These are phyloP conservation scores for Kwoniella sp. DNA, from an alignment of 768 basidiomycete species.

Conservation along the genomic window DNA sequence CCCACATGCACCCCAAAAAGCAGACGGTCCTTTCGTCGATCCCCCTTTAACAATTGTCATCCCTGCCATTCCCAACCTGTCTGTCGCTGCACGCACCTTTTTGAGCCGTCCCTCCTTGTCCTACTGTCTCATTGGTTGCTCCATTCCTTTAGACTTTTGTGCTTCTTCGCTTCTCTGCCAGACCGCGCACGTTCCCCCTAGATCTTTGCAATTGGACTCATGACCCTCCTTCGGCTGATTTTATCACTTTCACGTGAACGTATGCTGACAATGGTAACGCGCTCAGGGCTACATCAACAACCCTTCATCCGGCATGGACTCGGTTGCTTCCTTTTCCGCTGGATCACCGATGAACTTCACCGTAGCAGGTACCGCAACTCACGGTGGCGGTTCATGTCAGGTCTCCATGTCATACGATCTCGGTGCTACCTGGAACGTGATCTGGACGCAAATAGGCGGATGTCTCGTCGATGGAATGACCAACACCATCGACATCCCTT, in stretches of 20 bases:
- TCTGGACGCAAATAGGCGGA: constrained; percentile 54
- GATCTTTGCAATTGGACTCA: neutral
- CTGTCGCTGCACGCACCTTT: no score
- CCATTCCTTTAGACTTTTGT: no score
- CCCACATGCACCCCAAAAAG: neutral
- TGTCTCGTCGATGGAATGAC: constrained; percentile 46
- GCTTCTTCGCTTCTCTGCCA: no score
- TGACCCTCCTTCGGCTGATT: neutral
- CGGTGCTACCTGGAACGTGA: constrained; percentile 57
- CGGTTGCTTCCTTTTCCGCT: constrained; percentile 50
- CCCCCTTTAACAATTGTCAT: neutral
- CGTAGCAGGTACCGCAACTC: constrained; percentile 52
- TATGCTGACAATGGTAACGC: neutral
- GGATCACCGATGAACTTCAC: constrained; percentile 49
- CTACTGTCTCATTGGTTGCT: no score
- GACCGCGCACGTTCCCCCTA: neutral
- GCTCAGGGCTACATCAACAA: constrained; percentile 44
- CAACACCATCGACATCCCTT: constrained; percentile 53
- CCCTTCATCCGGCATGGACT: constrained; percentile 38
- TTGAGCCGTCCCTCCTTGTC: no score
- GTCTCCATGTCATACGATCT: constrained; percentile 57
- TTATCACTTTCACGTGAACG: no score
- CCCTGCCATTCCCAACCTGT: neutral
- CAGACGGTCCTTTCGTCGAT: constrained; percentile 1
- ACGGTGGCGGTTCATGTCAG: constrained; percentile 58